A percentile compares a stretch with the other conserved stretches of the same genome.
Evolutionary conservation across 495 filamentous ascomycete genomes (phyloP).

Genomic region (Xylaria scruposa): DNA sequence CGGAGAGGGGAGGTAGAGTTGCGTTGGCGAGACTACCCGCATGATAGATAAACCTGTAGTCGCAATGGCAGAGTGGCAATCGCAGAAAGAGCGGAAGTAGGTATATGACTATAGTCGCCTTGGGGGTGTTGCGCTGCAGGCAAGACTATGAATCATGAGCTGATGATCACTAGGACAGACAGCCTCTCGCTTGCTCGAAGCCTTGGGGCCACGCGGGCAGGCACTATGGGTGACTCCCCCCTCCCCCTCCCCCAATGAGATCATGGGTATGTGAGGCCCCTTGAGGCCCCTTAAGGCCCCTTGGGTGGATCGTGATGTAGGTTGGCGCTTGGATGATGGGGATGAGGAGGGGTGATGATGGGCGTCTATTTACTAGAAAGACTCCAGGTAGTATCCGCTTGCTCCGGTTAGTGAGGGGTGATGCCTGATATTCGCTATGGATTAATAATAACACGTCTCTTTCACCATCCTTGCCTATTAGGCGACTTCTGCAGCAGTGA

Average conservation of each 20-base stretch:
- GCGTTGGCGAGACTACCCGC: neutral
- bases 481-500: neutral
- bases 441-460: constrained; percentile 15
- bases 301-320: constrained; percentile 30
- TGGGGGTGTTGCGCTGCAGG: neutral
- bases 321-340: constrained; percentile 26
- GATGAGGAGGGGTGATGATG: neutral
- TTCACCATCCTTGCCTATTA: neutral
- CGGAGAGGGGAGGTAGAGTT: constrained; percentile 7
- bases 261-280: neutral
- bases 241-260: constrained; percentile 27
- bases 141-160: constrained; percentile 11
- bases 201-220: constrained; percentile 24
- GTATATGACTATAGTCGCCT: neutral
- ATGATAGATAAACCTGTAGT: neutral
- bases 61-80: constrained; percentile 5
- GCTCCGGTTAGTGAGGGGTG: constrained; percentile 12
- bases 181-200: constrained; percentile 17
- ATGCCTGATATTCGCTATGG: neutral
- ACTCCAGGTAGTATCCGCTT: constrained; percentile 18
- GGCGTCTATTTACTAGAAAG: constrained; percentile 19
- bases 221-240: constrained; percentile 15
- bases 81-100: neutral
- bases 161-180: constrained; percentile 9
- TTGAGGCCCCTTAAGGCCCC: constrained; percentile 11